These are phyloP conservation scores for Neurospora sp. DNA, from an alignment of 495 filamentous ascomycete species.

Conservation along the genomic window DNA sequence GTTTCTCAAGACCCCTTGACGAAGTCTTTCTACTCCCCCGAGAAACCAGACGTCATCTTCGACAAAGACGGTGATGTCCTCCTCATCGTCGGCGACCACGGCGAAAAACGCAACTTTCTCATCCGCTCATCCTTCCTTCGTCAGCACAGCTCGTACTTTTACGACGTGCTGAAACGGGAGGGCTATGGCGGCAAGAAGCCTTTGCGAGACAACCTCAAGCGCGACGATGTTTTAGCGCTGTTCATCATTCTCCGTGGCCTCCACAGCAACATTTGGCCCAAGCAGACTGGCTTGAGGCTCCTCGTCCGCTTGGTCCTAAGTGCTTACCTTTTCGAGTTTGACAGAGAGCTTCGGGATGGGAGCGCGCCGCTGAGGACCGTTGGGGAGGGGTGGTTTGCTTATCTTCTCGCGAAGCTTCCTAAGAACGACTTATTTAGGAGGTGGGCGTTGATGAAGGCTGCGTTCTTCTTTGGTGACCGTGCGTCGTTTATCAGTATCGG, in stretches of 20 bases:
- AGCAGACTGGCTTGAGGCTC: background rate
- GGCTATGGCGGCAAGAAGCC: background rate
- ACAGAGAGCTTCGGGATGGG: background rate
- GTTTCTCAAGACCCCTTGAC: background rate
- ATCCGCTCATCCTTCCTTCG: background rate
- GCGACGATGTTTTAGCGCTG: background rate
- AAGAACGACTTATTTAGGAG: background rate
- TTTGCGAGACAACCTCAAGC: accelerated
- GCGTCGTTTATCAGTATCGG: background rate
- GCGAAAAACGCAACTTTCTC: background rate
- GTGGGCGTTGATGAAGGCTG: background rate
- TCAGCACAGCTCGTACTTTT: background rate
- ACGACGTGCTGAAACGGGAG: background rate
- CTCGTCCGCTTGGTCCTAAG: background rate
- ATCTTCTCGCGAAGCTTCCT: background rate
- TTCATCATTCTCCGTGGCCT: background rate
- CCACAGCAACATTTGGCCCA: background rate
- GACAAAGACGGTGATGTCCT: background rate
- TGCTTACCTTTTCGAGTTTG: background rate
- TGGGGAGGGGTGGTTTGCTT: background rate
- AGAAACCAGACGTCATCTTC: background rate
- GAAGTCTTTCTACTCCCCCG: no score
- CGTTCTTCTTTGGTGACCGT: background rate
- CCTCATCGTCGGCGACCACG: background rate
- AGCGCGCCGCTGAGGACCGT: background rate